Base-by-base conservation (phyloP, 129 eudicot species). In the Centella asiatica region DNA sequence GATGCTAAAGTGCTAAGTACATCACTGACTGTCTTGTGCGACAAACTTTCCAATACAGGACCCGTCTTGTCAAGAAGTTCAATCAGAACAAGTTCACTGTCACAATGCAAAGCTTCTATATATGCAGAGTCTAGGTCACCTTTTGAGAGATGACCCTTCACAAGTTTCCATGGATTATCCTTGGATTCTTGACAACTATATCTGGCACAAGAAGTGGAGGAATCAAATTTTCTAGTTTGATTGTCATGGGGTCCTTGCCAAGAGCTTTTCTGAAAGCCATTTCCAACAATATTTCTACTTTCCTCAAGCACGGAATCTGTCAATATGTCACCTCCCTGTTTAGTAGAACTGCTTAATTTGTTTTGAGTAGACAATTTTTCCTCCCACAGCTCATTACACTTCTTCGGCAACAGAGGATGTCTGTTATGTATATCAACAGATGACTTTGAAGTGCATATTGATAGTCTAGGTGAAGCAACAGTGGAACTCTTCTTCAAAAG, bases 31-130 rank as follows among this genome's bases (percentile, higher is more conserved):
- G 87, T 86, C 67, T 78, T 83, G 28, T 76, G 70, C 3, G 95
- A 83, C 60, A 90, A 73, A 62, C 71, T 75, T 72, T 86, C 95
- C 72, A 90, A 70, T 60, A 79, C 93, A 37, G 97, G 97, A 8
- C 97, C 97, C 5, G 97, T 90, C 74, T 72, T 87, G 64, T 81
- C 93, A 66, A 90, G 78, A 79, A 90, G 95, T 39, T 90, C 95
- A 72, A 86, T 74, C 39, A 90, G 60, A 40, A 86, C 68, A 68
- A 71, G 60, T 63, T 90, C 95, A 62, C 83, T 79, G 57, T 87
- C 82, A 28, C 81, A 83, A 68, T 60, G 67, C 51, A 90, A 58
- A 40, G 97, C 97, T 83, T 90, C 95, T 51, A 62, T 70, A 65
- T 83, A 90, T 46, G 97, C 95, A 58, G 89, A 68, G 25, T 90